Evolutionary conservation across 176 grass and related monocot genomes (phyloP).

Genomic region (Oropetium thomaeum): DNA sequence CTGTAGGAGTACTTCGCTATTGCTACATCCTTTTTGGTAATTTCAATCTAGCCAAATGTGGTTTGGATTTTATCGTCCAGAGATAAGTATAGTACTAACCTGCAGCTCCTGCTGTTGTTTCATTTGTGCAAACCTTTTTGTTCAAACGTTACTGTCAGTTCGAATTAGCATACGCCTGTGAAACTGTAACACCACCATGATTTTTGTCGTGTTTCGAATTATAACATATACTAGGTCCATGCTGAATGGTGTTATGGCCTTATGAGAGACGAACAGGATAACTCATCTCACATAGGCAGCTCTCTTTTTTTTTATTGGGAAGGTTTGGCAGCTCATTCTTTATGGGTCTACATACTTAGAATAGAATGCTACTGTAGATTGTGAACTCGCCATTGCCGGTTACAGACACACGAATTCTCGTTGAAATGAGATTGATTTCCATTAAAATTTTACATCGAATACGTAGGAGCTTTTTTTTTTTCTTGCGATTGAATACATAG

Average conservation of each 20-base stretch:
- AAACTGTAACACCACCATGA: background rate
- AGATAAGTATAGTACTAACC: background rate
- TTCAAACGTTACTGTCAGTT: no score
- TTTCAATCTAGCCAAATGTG: constrained; percentile 7
- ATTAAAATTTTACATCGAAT: no score
- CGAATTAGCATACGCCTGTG: background rate
- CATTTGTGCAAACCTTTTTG: background rate
- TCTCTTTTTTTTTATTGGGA: no score
- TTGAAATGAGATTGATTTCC: no score
- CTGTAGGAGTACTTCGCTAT: background rate
- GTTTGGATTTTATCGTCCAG: background rate
- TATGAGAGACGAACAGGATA: background rate
- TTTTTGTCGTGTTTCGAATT: background rate
- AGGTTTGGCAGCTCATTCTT: no score
- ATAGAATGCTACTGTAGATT: no score
- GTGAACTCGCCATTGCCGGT: no score
- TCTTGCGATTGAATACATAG: no score
- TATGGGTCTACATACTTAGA: no score
- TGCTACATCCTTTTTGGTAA: background rate
- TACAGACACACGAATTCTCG: no score
- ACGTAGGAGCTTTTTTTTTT: no score
- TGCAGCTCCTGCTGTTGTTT: background rate
- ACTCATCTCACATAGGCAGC: background rate
- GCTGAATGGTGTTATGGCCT: background rate
- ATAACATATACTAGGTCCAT: no score